A percentile compares a stretch with the other conserved stretches of the same genome.
Evolutionary conservation across 1,284 basidiomycete genomes (phyloP).

Genomic region (Phellopilus nigrolimitatus): DNA sequence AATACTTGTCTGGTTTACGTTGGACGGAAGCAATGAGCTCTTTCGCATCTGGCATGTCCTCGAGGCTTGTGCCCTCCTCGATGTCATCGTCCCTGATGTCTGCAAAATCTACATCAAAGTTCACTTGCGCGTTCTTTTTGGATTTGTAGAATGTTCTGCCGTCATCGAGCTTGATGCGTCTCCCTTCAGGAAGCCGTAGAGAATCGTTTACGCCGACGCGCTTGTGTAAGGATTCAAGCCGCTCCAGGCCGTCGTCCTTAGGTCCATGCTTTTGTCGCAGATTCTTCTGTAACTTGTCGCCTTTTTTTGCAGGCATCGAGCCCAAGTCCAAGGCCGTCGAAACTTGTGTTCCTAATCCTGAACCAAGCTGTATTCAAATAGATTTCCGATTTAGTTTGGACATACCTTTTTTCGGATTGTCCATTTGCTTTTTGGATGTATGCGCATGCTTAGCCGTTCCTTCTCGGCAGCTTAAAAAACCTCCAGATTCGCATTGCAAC

Average conservation of each 20-base stretch:
- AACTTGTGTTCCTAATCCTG: slow-evolving; percentile 1
- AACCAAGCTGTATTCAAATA: neutral
- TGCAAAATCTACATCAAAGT: slow-evolving; percentile 52
- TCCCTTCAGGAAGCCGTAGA: slow-evolving; percentile 37
- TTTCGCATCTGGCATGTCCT: slow-evolving; percentile 44
- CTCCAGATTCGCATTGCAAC: slow-evolving; percentile 4
- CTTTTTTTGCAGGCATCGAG: neutral
- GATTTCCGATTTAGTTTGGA: slow-evolving; percentile 6
- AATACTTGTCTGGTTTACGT: slow-evolving; percentile 10
- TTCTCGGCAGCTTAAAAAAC: slow-evolving; percentile 56
- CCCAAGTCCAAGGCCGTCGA: too few relatives aligned
- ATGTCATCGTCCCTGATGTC: slow-evolving; percentile 37
- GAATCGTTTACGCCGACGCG: slow-evolving; percentile 38
- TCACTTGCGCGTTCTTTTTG: slow-evolving; percentile 25
- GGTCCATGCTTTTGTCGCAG: slow-evolving; percentile 20
- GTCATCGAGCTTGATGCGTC: slow-evolving; percentile 43
- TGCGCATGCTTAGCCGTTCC: slow-evolving; percentile 52
- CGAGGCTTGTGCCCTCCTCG: slow-evolving; percentile 34
- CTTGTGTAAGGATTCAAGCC: slow-evolving; percentile 44
- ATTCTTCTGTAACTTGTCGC: slow-evolving; percentile 13
- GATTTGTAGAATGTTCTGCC: slow-evolving; percentile 26
- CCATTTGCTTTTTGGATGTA: slow-evolving; percentile 32
- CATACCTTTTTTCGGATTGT: slow-evolving; percentile 22
- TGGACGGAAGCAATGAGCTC: slow-evolving; percentile 29
- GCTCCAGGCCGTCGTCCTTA: slow-evolving; percentile 33